A percentile compares a stretch with the other conserved stretches of the same genome.
Evolutionary conservation across 2,329 filamentous ascomycete species (phyloP).

Genomic region (Pseudopyricularia javanii): DNA sequence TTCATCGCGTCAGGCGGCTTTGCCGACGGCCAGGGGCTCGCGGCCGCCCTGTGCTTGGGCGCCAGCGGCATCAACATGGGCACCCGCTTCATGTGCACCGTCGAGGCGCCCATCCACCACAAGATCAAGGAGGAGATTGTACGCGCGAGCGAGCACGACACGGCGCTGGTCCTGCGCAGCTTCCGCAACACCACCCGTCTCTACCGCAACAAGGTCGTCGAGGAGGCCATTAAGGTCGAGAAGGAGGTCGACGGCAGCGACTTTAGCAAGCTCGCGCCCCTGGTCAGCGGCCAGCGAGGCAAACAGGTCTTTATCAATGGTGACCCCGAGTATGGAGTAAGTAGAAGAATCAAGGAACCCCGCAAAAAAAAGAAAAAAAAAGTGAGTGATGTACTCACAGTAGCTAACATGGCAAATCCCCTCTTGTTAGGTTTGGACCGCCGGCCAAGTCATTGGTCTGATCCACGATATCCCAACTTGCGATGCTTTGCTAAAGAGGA

Average conservation of each 20-base stretch:
- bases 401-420: background rate
- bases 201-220: conserved; percentile 81
- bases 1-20: conserved; percentile 97
- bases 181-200: conserved; percentile 90
- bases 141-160: conserved; percentile 78
- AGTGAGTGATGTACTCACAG: no score
- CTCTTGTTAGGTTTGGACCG: conserved; percentile 70
- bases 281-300: conserved; percentile 82
- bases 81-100: conserved; percentile 92
- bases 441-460: conserved; percentile 84
- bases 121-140: conserved; percentile 95
- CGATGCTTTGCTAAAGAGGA: conserved; percentile 53
- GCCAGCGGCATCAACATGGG: conserved; percentile 98
- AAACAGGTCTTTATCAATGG: conserved; percentile 86
- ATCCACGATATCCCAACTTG: conserved; percentile 78
- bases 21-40: conserved; percentile 84
- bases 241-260: conserved; percentile 70
- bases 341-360: conserved; percentile 18
- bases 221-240: conserved; percentile 73
- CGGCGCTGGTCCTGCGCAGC: conserved; percentile 70
- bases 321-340: conserved; percentile 78
- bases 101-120: conserved; percentile 81
- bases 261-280: conserved; percentile 77
- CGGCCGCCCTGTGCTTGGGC: conserved; percentile 78
- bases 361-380: background rate